Conservation (phyloP, 306 rosid species). For the Quercus gilva region DNA sequence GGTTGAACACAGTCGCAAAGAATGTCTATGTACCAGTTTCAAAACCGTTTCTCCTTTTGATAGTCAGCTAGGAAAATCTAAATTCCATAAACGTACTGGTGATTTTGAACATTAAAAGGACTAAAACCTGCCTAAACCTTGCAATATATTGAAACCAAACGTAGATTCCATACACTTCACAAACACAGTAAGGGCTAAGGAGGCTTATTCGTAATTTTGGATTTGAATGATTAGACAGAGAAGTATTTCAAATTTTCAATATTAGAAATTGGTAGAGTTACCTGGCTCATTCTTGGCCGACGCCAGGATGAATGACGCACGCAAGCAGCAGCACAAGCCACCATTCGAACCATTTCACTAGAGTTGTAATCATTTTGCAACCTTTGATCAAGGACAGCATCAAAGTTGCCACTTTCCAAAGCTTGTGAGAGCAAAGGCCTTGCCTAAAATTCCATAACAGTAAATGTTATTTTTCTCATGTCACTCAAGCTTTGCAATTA, state of each 20-base stretch:
- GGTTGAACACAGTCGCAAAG: too few species aligned
- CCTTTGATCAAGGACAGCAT: conserved; percentile 42
- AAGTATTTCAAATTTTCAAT: background rate
- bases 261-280: background rate
- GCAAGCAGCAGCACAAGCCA: conserved; percentile 56
- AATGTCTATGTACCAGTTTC: too few species aligned
- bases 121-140: background rate
- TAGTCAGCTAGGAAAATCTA: background rate
- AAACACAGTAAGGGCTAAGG: background rate
- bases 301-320: conserved; percentile 51
- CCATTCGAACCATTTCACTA: conserved; percentile 49
- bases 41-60: too few species aligned
- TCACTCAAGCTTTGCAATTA: background rate
- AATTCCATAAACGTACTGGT: background rate
- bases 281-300: conserved; percentile 72
- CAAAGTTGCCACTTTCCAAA: conserved; percentile 43
- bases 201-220: background rate
- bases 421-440: conserved; percentile 63
- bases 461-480: background rate
- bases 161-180: background rate
- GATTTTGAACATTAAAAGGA: background rate
- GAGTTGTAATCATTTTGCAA: conserved; percentile 44
- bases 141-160: background rate
- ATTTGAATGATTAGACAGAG: background rate
- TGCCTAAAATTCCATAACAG: conserved; percentile 47